Base-by-base conservation (phyloP, 345 rosid genomes). In the Hibiscus tridactylites region DNA sequence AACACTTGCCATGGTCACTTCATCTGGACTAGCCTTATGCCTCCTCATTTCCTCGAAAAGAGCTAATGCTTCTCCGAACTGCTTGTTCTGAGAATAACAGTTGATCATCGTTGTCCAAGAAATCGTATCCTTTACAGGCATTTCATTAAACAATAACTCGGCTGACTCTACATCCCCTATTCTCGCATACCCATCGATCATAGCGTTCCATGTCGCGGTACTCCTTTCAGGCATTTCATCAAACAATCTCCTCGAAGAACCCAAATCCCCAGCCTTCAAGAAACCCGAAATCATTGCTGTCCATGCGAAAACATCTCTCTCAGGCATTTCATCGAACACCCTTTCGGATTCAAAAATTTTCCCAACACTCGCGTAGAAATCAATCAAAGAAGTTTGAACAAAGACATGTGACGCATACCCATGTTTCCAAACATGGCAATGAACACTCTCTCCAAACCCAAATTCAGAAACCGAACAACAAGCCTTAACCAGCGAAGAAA, bases 61-160 rank as follows among this genome's bases (percentile, higher is more conserved):
- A 37, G 75, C 33, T 63, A 92, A 71, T 52, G 96, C 96, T 75
- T 86, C 91, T 73, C 75, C 61, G 63, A 75, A 92, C 68, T 80
- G 80, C 79, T 81, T 80, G 82, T 88, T 87, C 75, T 70, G 83
- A 46, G 90, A 80, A 78, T 86, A 86, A 75, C 95, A 90, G 9
- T 72, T 84, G 76, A 92, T 84, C 98, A 92, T 92, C 5, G 86
- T 83, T 29, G 95, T 92, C 95, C 98, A 90, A 9, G 96, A 85
- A 78, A 90, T 79, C 61, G 68, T 68, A 74, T 92, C 96, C 78
- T 79, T 90, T 2, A 46, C 77, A 31, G 77, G 84, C 92, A 88
- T 88, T 79, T 79, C 83, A 74, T 76, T 78, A 71, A 88, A 92
- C 65, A 88, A 64, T 16, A 75, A 75, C 80, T 86, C 89, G 0